Percentiles rank a stretch among this genome's conserved stretches.
These are phyloP conservation scores for Phlyctochytrium bullatum DNA, from an alignment of 192 early-diverging fungal genomes.

Conservation along the genomic window DNA sequence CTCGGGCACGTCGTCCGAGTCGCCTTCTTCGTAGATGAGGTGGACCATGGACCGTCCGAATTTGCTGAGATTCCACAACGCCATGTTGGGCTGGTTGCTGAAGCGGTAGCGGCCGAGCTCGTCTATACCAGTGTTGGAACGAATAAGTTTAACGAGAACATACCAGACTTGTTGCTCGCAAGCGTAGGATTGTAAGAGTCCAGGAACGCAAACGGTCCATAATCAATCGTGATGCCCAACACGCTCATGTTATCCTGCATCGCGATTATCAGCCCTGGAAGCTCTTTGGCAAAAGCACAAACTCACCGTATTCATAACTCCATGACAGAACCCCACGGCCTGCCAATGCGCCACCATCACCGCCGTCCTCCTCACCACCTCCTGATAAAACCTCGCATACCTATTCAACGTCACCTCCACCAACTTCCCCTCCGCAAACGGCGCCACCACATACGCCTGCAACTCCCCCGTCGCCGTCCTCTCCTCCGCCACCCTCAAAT, in stretches of 20 bases:
- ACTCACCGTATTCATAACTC: constrained; percentile 35
- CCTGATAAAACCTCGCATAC: constrained; percentile 58
- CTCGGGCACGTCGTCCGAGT: constrained; percentile 25
- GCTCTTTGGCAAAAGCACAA: not conserved
- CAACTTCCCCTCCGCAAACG: constrained; percentile 3
- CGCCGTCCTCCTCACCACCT: constrained; percentile 64
- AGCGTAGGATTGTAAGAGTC: constrained; percentile 71
- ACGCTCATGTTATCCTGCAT: constrained; percentile 79
- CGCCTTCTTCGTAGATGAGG: constrained; percentile 62
- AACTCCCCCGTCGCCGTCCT: constrained; percentile 8
- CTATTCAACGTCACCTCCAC: constrained; percentile 28
- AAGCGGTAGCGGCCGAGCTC: constrained; percentile 72
- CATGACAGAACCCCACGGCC: constrained; percentile 75
- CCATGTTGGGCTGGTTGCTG: constrained; percentile 73
- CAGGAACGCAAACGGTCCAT: constrained; percentile 81
- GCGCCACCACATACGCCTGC: constrained; percentile 5
- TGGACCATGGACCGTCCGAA: constrained; percentile 66
- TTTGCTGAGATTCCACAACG: constrained; percentile 74
- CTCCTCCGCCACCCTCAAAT: constrained; percentile 2
- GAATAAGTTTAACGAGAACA: constrained; percentile 82
- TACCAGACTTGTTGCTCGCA: constrained; percentile 57
- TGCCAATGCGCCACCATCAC: constrained; percentile 81
- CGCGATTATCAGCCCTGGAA: not conserved
- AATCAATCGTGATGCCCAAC: constrained; percentile 80
- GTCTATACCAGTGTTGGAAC: constrained; percentile 76